Percentiles rank a stretch among this genome's conserved stretches.
Conservation (phyloP, 768 basidiomycete genomes). For the Lactifluus subvellereus region DNA sequence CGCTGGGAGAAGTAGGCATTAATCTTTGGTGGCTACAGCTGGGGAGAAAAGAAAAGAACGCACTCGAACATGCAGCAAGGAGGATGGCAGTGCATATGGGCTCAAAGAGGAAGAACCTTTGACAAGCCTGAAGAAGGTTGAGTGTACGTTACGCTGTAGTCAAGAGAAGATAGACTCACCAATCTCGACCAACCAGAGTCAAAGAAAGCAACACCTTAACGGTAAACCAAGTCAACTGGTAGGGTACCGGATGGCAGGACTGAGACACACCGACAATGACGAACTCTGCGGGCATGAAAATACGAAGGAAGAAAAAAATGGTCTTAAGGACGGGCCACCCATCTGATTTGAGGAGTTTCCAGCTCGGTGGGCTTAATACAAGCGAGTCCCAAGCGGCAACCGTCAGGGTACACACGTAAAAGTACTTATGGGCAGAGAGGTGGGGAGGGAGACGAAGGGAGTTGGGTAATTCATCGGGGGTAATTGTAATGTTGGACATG, state of each 20-base stretch:
- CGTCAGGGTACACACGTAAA: constrained; percentile 83
- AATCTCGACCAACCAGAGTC: constrained; percentile 59
- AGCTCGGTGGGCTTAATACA: constrained; percentile 74
- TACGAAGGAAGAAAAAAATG: constrained; percentile 65
- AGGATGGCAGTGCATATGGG: constrained; percentile 81
- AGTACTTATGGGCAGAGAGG: constrained; percentile 82
- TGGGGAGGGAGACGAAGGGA: constrained; percentile 73
- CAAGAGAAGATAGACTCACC: constrained; percentile 32
- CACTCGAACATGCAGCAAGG: constrained; percentile 63
- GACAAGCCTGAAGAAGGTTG: constrained; percentile 43
- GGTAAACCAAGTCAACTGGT: constrained; percentile 9
- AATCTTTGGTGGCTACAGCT: background rate
- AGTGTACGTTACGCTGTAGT: background rate
- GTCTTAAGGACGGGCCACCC: constrained; percentile 76
- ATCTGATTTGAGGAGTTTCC: constrained; percentile 55
- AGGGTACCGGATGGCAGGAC: background rate
- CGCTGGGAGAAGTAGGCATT: constrained; percentile 31
- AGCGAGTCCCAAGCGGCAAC: constrained; percentile 88
- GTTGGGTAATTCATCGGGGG: constrained; percentile 40
- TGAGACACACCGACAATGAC: constrained; percentile 55
- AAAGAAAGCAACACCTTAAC: constrained; percentile 74
- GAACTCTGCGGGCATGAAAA: constrained; percentile 79
- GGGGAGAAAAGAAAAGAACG: constrained; percentile 14
- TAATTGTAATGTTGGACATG: constrained; percentile 16
- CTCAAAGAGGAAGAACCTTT: constrained; percentile 75